Conservation (phyloP, 805 yeast species). For the Priceomyces fermenticarens region DNA sequence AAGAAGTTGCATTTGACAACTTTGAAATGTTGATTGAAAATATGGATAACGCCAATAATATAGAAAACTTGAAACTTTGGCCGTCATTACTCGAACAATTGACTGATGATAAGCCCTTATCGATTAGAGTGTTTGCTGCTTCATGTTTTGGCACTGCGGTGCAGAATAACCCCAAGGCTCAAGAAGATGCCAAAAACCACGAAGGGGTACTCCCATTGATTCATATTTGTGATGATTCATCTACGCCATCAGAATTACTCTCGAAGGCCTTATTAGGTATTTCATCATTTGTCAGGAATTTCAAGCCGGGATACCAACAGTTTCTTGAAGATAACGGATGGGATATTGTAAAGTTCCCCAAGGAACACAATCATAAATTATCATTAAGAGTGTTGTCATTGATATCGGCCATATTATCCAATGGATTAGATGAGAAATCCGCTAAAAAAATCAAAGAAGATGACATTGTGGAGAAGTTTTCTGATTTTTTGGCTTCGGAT, state of each 20-base stretch:
- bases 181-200: slow-evolving; percentile 58
- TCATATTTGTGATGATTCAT: slow-evolving; percentile 30
- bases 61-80: slow-evolving; percentile 84
- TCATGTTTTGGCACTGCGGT: slow-evolving; percentile 87
- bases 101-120: slow-evolving; percentile 30
- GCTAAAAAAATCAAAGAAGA: slow-evolving; percentile 35
- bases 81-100: slow-evolving; percentile 57
- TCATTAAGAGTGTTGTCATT: slow-evolving; percentile 56
- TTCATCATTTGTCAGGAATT: slow-evolving; percentile 71
- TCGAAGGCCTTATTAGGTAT: slow-evolving; percentile 77
- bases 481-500: slow-evolving; percentile 27
- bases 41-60: slow-evolving; percentile 90
- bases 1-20: slow-evolving; percentile 78
- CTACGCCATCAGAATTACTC: slow-evolving; percentile 29
- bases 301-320: slow-evolving; percentile 47
- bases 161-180: slow-evolving; percentile 82
- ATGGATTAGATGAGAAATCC: slow-evolving; percentile 43
- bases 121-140: slow-evolving; percentile 57
- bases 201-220: slow-evolving; percentile 48
- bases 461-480: slow-evolving; percentile 30
- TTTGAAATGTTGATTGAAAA: slow-evolving; percentile 93
- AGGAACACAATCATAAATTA: slow-evolving; percentile 32
- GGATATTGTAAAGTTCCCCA: slow-evolving; percentile 40
- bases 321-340: slow-evolving; percentile 67
- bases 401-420: slow-evolving; percentile 57